Percentiles rank a stretch among this genome's conserved stretches.
Evolutionary conservation across 805 yeast species (phyloP).

Genomic region (Middelhovenomyces tepae): DNA sequence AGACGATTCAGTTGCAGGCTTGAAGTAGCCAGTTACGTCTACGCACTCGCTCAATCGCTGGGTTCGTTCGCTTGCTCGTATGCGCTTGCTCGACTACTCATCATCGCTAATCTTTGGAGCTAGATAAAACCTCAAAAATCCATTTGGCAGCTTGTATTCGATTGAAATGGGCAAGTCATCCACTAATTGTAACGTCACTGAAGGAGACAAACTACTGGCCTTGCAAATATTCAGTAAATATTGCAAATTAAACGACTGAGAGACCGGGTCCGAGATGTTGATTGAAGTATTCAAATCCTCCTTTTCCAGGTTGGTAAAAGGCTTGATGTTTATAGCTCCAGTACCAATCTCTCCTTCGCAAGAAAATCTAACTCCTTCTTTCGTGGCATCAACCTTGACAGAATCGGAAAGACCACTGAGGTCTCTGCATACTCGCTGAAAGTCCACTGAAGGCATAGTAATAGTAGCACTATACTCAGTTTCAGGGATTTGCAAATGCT

Average conservation of each 20-base stretch:
- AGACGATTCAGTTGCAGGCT: too few relatives aligned
- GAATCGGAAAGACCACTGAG: conserved; percentile 82
- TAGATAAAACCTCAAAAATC: conserved; percentile 87
- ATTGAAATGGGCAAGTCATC: conserved; percentile 90
- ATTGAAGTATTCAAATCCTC: conserved; percentile 57
- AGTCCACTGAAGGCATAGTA: conserved; percentile 80
- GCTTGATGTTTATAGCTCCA: conserved; percentile 80
- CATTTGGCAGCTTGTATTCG: conserved; percentile 85
- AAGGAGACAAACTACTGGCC: conserved; percentile 69
- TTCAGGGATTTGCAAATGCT: conserved; percentile 86
- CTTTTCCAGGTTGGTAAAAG: conserved; percentile 69
- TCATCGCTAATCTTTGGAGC: conserved; percentile 98
- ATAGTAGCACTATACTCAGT: conserved; percentile 83
- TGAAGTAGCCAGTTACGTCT: too few relatives aligned
- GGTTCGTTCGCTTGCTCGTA: too few relatives aligned
- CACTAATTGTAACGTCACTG: conserved; percentile 77
- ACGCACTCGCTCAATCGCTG: too few relatives aligned
- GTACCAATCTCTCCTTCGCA: conserved; percentile 89
- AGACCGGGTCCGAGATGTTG: conserved; percentile 77
- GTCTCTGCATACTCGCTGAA: conserved; percentile 84
- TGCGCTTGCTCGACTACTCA: conserved; percentile 55
- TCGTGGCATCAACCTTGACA: conserved; percentile 74
- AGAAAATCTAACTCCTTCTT: conserved; percentile 82
- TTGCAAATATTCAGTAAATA: conserved; percentile 86
- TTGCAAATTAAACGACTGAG: conserved; percentile 83